Percentiles rank a stretch among this genome's conserved stretches.
Evolutionary conservation across 2,329 filamentous ascomycete species (phyloP).

Genomic region (Verticillium alfalfae): DNA sequence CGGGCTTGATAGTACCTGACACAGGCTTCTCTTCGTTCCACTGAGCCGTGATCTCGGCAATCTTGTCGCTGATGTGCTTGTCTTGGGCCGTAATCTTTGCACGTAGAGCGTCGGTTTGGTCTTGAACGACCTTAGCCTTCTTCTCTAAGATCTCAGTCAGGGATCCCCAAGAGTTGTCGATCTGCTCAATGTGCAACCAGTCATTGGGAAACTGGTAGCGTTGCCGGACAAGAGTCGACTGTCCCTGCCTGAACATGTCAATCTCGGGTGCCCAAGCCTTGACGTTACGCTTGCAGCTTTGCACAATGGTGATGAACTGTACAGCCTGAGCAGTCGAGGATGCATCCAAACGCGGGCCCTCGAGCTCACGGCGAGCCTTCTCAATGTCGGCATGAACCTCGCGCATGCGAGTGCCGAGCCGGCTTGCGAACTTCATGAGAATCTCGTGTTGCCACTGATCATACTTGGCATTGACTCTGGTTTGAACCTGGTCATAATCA

Average conservation of each 20-base stretch:
- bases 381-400: conserved; percentile 91
- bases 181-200: conserved; percentile 94
- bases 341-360: conserved; percentile 86
- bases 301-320: conserved; percentile 96
- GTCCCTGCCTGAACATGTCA: conserved; percentile 90
- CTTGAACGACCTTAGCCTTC: conserved; percentile 92
- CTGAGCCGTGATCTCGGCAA: conserved; percentile 73
- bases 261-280: conserved; percentile 94
- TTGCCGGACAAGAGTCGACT: conserved; percentile 85
- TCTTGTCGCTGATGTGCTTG: conserved; percentile 82
- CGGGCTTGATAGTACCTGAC: conserved; percentile 86
- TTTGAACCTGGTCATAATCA: conserved; percentile 97
- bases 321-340: conserved; percentile 96
- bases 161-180: conserved; percentile 92
- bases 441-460: conserved; percentile 99
- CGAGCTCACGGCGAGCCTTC: conserved; percentile 82
- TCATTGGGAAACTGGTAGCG: conserved; percentile 90
- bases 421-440: conserved; percentile 82
- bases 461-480: conserved; percentile 98
- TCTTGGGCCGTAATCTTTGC: conserved; percentile 96
- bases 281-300: conserved; percentile 91
- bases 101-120: conserved; percentile 89
- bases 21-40: conserved; percentile 98
- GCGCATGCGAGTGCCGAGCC: conserved; percentile 83
- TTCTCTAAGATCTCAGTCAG: conserved; percentile 87